Evolutionary conservation across 2,329 filamentous ascomycete genomes (phyloP), one percentile per base, ranked within the genome.

Genomic region (Rutstroemia sp.): DNA sequence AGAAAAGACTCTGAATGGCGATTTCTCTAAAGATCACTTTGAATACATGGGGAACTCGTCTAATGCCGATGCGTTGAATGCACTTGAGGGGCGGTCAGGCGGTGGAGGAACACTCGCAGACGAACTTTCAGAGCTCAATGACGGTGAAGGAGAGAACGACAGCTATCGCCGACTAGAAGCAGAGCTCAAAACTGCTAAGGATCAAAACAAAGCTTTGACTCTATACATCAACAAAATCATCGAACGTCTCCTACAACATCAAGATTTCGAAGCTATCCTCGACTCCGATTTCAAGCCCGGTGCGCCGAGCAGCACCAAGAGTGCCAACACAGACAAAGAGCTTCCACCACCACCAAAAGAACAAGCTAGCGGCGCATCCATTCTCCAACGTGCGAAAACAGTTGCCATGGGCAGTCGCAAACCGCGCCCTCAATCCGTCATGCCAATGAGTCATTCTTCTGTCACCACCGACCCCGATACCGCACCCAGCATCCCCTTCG

Each of bases 181-280:
- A 10, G 92, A 97, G 66, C 73, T 94, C 63, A 90, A 88, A 72
- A 79, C 82, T 8, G 77, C 90, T 65, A 92, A 89, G 74, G 92
- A 96, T 70, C 87, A 96, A 76, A 97, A 99, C 78, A 97, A 97
- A 77, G 94, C 94, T 30, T 78, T 99, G 65, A 95, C 91, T 23
- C 78, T 97, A 62, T 99, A 99, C 76, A 96, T 99, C 77, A 96
- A 97, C 81, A 95, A 94, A 75, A 97, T 99, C 71, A 96, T 99
- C 70, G 94, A 94, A 71, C 88, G 94, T 56, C 82, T 99, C 46
- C 80, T 99, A 60, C 88, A 95, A 69, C 89, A 96, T 73, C 88
- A 95, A 67, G 92, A 95, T 64, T 97, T 96, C 64, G 92, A 99
- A 74, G 85, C 90, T 60, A 95, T 97, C 59, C 79, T 96, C 42